Evolutionary conservation across 2,329 filamentous ascomycete species (phyloP).

Genomic region (Aspergillus sp.): DNA sequence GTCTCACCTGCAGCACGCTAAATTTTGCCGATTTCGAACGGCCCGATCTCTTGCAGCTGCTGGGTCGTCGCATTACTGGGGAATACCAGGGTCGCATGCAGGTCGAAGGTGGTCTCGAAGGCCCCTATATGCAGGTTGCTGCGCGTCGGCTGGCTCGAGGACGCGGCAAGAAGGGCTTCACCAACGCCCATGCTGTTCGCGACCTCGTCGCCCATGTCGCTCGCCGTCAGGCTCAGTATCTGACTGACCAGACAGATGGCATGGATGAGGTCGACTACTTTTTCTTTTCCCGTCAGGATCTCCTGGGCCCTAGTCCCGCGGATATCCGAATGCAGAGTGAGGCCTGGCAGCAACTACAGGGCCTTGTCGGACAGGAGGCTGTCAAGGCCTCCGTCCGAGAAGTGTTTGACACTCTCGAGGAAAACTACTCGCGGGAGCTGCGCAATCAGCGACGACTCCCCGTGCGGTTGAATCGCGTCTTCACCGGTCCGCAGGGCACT

Average conservation of each 20-base stretch:
- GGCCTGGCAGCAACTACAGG: constrained; percentile 17
- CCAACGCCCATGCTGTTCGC: constrained; percentile 17
- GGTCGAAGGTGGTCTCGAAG: constrained; percentile 20
- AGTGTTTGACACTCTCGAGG: constrained; percentile 14
- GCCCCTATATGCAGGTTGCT: constrained; percentile 19
- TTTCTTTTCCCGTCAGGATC: constrained; percentile 21
- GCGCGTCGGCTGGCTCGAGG: constrained; percentile 18
- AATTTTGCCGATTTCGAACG: constrained; percentile 19
- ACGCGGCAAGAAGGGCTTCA: constrained; percentile 14
- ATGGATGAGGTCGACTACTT: constrained; percentile 20
- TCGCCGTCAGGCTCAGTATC: constrained; percentile 16
- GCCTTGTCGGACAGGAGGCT: constrained; percentile 17
- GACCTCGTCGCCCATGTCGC: constrained; percentile 16
- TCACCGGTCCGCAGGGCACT: constrained; percentile 20
- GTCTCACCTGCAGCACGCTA: constrained; percentile 16
- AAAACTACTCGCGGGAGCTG: constrained; percentile 21
- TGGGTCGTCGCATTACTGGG: constrained; percentile 13
- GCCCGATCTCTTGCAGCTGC: constrained; percentile 9
- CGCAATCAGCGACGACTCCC: constrained; percentile 17
- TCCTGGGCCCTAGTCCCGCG: constrained; percentile 16
- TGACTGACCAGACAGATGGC: constrained; percentile 14
- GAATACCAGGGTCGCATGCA: constrained; percentile 19
- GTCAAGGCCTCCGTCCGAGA: constrained; percentile 17
- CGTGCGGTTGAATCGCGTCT: constrained; percentile 18
- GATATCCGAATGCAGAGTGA: constrained; percentile 12